These are phyloP conservation scores for Boletus pseudopeckii DNA, from an alignment of 768 basidiomycete genomes.

Conservation along the genomic window DNA sequence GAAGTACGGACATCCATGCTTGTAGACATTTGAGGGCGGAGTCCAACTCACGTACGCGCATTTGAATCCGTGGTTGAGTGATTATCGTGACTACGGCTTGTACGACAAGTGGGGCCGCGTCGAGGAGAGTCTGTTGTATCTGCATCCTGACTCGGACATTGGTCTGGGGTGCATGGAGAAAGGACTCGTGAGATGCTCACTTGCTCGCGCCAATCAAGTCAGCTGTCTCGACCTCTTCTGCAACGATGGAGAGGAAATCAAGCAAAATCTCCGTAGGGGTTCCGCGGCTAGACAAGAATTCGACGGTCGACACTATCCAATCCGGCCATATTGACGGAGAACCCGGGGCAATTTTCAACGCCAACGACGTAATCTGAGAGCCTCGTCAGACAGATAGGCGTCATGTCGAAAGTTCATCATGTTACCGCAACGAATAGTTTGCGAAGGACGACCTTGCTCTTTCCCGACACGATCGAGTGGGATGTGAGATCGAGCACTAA, in stretches of 20 bases:
- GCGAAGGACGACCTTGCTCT: slow-evolving; percentile 69
- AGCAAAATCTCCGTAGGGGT: slow-evolving; percentile 58
- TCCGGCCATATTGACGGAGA: slow-evolving; percentile 64
- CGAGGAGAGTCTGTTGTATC: slow-evolving; percentile 61
- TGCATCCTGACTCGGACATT: slow-evolving; percentile 43
- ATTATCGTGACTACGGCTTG: slow-evolving; percentile 64
- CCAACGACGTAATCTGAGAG: slow-evolving; percentile 60
- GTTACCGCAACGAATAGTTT: slow-evolving; percentile 85
- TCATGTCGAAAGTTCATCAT: neutral
- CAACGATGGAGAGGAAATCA: slow-evolving; percentile 78
- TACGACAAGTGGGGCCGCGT: slow-evolving; percentile 68
- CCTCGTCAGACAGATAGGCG: slow-evolving; percentile 4
- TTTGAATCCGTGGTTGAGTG: slow-evolving; percentile 34
- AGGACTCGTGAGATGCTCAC: slow-evolving; percentile 41
- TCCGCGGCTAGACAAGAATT: slow-evolving; percentile 57
- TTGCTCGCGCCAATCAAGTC: slow-evolving; percentile 71
- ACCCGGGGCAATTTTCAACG: slow-evolving; percentile 63
- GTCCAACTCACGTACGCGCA: slow-evolving; percentile 44
- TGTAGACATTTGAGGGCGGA: slow-evolving; percentile 78
- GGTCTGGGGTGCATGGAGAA: slow-evolving; percentile 1
- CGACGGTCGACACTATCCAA: slow-evolving; percentile 69
- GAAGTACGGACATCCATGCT: slow-evolving; percentile 75
- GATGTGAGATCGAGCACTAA: slow-evolving; percentile 69
- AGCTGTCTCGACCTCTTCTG: slow-evolving; percentile 75
- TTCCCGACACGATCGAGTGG: slow-evolving; percentile 55